Conservation (phyloP, 345 rosid species). For the Aegle marmelos region DNA sequence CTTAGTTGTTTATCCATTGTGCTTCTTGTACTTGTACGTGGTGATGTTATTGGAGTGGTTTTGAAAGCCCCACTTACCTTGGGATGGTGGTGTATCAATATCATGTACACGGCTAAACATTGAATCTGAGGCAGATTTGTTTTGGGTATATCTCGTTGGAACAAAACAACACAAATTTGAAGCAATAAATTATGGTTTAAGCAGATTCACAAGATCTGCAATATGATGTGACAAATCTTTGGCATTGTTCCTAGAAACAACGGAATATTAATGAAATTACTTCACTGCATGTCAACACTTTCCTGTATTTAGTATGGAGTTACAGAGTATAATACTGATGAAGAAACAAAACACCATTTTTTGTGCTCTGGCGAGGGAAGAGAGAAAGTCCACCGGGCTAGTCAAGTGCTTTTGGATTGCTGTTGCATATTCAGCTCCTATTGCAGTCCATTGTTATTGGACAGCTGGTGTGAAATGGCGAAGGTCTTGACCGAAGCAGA, state of each 20-base stretch:
- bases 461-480: not conserved
- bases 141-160: not conserved
- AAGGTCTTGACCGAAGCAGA: not conserved
- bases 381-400: no score
- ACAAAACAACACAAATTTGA: not conserved
- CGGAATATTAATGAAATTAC: not conserved
- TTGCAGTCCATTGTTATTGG: no score
- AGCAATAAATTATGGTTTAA: not conserved
- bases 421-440: no score
- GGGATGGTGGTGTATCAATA: not conserved
- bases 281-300: not conserved
- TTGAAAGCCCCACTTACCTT: not conserved
- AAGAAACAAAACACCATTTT: not conserved
- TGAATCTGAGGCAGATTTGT: not conserved
- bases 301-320: not conserved
- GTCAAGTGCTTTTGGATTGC: no score
- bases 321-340: not conserved
- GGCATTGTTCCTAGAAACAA: not conserved
- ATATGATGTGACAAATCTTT: not conserved
- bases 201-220: not conserved
- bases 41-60: not conserved
- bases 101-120: not conserved
- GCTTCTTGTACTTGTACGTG: slow-evolving; percentile 3
- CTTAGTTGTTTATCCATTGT: not conserved
- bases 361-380: no score